Conservation (phyloP, 2,329 filamentous ascomycete species). For the Spiromastix sp. region DNA sequence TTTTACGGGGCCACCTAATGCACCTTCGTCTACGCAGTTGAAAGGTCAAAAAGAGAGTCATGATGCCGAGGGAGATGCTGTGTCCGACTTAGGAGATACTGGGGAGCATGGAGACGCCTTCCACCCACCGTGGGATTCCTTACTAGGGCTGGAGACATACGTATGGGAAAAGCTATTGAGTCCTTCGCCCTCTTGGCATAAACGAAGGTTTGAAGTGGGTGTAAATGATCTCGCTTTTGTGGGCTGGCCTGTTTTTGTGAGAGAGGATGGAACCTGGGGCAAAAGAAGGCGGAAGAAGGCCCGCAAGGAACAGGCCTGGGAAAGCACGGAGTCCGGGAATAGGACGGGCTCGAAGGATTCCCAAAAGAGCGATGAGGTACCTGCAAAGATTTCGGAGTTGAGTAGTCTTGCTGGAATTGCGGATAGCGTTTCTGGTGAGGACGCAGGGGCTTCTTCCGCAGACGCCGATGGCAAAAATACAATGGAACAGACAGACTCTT, state of each 20-base stretch:
- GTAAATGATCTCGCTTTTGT: conserved; percentile 71
- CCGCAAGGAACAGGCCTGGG: conserved; percentile 16
- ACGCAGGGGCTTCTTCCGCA: conserved; percentile 17
- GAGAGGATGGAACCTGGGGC: conserved; percentile 66
- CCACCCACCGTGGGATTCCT: conserved; percentile 42
- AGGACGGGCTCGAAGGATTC: conserved; percentile 23
- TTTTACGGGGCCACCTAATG: neutral
- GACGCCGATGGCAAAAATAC: conserved; percentile 15
- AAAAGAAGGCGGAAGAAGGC: conserved; percentile 47
- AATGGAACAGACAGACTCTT: conserved; percentile 12
- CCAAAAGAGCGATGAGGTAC: neutral
- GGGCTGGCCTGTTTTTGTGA: conserved; percentile 74
- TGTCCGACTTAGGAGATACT: conserved; percentile 21
- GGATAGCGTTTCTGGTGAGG: conserved; percentile 13
- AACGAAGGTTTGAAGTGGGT: conserved; percentile 69
- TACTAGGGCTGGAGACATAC: conserved; percentile 63
- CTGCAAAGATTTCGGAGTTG: conserved; percentile 1
- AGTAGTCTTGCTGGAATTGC: too few relatives aligned
- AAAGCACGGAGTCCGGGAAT: conserved; percentile 25
- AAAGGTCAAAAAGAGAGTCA: neutral
- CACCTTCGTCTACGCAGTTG: neutral
- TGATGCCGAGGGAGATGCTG: conserved; percentile 6
- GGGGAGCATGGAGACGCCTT: conserved; percentile 18
- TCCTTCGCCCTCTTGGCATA: conserved; percentile 66
- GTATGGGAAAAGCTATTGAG: conserved; percentile 73